Percentiles rank a stretch among this genome's conserved stretches.
Conservation (phyloP, 2,329 filamentous ascomycete genomes). For the Fusarium guadeloupense region DNA sequence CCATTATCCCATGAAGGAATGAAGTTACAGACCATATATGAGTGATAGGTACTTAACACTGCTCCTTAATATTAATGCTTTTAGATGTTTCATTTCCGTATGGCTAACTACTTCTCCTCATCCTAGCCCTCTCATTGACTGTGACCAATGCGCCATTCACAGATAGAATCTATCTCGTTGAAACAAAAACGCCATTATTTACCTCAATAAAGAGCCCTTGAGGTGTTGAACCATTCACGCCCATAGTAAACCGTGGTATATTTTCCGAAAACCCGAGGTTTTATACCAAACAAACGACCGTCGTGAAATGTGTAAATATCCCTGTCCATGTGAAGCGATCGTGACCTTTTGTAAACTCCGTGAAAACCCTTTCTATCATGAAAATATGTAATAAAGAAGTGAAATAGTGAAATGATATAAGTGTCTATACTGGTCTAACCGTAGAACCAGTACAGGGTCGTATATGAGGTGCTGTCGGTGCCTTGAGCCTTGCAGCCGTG, state of each 20-base stretch:
- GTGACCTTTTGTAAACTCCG: conserved; percentile 39
- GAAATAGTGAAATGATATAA: neutral
- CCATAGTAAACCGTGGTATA: conserved; percentile 35
- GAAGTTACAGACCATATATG: too few species aligned
- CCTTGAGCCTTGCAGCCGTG: conserved; percentile 56
- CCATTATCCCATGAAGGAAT: too few species aligned
- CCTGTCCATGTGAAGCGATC: conserved; percentile 30
- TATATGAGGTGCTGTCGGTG: conserved; percentile 62
- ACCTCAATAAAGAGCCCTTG: conserved; percentile 20
- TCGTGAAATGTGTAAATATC: conserved; percentile 29
- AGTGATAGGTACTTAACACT: too few species aligned
- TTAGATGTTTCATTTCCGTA: conserved; percentile 5
- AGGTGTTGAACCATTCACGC: conserved; percentile 3
- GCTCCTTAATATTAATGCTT: neutral
- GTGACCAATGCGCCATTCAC: conserved; percentile 5
- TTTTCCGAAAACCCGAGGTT: conserved; percentile 24
- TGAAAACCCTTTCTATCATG: conserved; percentile 28
- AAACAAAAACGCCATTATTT: conserved; percentile 19
- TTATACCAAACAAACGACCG: conserved; percentile 29
- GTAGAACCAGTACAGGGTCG: conserved; percentile 69
- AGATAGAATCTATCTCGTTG: neutral
- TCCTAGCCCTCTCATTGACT: neutral
- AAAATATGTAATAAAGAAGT: conserved; percentile 33
- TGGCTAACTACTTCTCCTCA: conserved; percentile 7
- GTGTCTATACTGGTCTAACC: conserved; percentile 39